Percentiles rank a stretch among this genome's conserved stretches.
Evolutionary conservation across 805 yeast species (phyloP).

Genomic region (Candida nemodendra): DNA sequence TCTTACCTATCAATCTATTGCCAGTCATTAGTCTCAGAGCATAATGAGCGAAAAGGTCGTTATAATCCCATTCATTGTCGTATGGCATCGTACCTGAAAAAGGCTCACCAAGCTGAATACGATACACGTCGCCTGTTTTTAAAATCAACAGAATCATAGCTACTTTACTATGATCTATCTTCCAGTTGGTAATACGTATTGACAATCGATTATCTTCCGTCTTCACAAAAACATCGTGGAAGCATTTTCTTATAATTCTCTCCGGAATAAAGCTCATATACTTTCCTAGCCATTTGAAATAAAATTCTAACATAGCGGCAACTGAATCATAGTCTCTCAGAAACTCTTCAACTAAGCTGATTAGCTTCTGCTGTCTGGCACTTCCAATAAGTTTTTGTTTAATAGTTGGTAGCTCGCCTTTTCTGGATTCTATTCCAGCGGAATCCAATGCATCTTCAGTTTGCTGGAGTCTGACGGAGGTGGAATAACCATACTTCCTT

Average conservation of each 20-base stretch:
- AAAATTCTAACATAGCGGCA: constrained; percentile 2
- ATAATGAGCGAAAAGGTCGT: constrained; percentile 21
- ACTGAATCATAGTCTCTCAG: constrained; percentile 16
- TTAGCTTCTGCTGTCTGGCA: constrained; percentile 4
- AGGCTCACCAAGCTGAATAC: background rate
- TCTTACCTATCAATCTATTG: constrained; percentile 12
- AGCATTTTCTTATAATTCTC: constrained; percentile 7
- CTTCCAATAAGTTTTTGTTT: background rate
- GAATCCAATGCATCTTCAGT: constrained; percentile 1
- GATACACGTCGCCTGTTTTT: constrained; percentile 7
- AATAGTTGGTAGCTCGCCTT: no score
- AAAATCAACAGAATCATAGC: constrained; percentile 20
- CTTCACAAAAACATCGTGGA: constrained; percentile 12
- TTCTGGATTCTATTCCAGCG: no score
- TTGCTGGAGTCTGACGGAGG: background rate
- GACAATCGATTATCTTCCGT: constrained; percentile 8
- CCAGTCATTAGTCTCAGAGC: constrained; percentile 17
- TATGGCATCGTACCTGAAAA: no score
- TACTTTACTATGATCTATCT: constrained; percentile 22
- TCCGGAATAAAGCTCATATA: constrained; percentile 19
- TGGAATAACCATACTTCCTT: constrained; percentile 4
- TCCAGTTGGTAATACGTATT: constrained; percentile 11
- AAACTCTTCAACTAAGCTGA: constrained; percentile 16
- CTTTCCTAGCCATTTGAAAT: constrained; percentile 1
- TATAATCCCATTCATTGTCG: no score